These are phyloP conservation scores for cucumber (Cucumis sativus) DNA, from an alignment of 306 rosid species.

Conservation along the genomic window DNA sequence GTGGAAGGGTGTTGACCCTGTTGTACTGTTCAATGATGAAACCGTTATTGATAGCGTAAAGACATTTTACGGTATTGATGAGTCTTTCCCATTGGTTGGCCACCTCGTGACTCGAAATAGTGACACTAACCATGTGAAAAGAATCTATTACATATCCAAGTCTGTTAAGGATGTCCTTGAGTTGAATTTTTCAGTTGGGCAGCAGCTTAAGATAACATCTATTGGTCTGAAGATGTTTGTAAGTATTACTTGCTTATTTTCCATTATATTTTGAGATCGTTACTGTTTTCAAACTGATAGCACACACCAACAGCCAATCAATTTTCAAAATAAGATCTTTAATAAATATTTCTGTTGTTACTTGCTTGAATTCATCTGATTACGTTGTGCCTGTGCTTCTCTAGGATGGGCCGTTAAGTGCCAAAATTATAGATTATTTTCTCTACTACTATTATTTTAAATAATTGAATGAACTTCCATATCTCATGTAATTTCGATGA, in stretches of 20 bases:
- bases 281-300: not conserved
- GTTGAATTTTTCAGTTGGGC: conserved; percentile 75
- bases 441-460: not conserved
- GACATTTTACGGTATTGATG: conserved; percentile 75
- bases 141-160: conserved; percentile 79
- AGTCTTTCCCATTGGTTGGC: conserved; percentile 58
- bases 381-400: not conserved
- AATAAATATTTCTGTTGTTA: not conserved
- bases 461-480: not conserved
- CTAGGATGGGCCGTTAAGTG: not conserved
- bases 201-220: conserved; percentile 91
- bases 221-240: conserved; percentile 95
- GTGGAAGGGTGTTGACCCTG: conserved; percentile 99
- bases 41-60: conserved; percentile 48
- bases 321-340: not conserved
- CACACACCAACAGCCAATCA: not conserved
- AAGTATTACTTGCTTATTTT: conserved; percentile 30
- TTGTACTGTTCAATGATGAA: conserved; percentile 78
- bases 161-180: conserved; percentile 83
- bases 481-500: not conserved
- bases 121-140: conserved; percentile 67
- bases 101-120: conserved; percentile 77
- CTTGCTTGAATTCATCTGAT: not conserved
- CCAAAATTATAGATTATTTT: not conserved
- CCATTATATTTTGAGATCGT: not conserved